phyloP scores from a whole-genome alignment of 371 early-diverging fungal species.

The Coemansia sp. region DNA sequence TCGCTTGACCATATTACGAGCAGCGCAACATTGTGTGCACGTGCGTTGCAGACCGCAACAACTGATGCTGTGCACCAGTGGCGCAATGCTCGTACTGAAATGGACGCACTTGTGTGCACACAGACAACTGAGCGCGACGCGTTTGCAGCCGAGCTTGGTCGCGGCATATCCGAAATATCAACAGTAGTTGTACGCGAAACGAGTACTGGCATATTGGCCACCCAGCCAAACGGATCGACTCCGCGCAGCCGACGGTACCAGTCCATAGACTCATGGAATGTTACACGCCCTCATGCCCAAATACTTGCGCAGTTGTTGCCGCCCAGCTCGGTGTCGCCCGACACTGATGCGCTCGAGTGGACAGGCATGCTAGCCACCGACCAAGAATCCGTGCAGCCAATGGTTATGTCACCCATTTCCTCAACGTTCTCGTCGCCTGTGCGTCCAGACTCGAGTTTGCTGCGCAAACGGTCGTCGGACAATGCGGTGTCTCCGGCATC shows the following conservation, averaged over 20 bases:
- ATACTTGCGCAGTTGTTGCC: constrained; percentile 13
- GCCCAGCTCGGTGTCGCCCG: neutral
- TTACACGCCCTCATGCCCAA: constrained; percentile 20
- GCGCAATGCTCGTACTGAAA: constrained; percentile 9
- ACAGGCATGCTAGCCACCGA: constrained; percentile 11
- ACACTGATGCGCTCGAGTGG: constrained; percentile 1
- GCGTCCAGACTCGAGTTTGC: neutral
- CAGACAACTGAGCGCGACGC: constrained; percentile 12
- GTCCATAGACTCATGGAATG: constrained; percentile 15
- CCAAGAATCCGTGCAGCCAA: neutral
- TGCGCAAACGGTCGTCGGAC: constrained; percentile 30
- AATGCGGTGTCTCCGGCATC: neutral
- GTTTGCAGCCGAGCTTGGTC: neutral
- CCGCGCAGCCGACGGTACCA: constrained; percentile 9
- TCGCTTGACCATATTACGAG: neutral
- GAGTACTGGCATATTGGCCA: neutral
- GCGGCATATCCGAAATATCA: constrained; percentile 6
- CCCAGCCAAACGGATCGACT: constrained; percentile 2
- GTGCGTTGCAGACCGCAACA: neutral
- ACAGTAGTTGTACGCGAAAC: neutral
- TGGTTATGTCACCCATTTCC: neutral
- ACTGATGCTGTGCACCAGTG: neutral
- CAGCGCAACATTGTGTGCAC: neutral
- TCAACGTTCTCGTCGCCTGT: neutral
- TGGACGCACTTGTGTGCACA: constrained; percentile 9